Base-by-base conservation (phyloP, 805 yeast species). In the Candida mattraensis region DNA sequence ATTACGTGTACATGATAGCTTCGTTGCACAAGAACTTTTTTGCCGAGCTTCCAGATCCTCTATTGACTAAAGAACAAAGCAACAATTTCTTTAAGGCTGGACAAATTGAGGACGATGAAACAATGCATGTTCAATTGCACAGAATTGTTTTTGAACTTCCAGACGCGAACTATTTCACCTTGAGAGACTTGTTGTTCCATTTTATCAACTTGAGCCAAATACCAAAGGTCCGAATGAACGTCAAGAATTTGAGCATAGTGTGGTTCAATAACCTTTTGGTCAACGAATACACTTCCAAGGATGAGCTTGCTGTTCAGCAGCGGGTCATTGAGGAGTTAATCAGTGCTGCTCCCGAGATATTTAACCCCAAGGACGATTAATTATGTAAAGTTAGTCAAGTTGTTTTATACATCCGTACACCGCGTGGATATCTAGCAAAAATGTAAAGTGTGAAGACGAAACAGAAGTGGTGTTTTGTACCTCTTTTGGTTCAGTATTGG, bases 191-290 rank as follows among this genome's bases (percentile, higher is more conserved):
- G 47, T 66, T 89, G 2, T 87, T 91, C 70, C 99, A 93, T 60
- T 74, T 93, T 43, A 47, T 45, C 26, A 48, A 47, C 11, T 37
- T 60, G 16, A 50, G 50, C 19, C 33, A 48, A 12, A 45, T 56
- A 18, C 79, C 82, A 44, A 75, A 82, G 37, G 80, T 93, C 10
- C 73, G 93, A 56, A 93, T 93, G 99, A 79, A 79, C 30, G 70
- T 80, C 39, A 81, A 82, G 53, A 82, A 84, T 41, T 61, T 93
- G 50, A 86, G 95, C 30, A 86, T 87, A 24, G 88, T 91, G 24
- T 93, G 99, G 99, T 96, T 97, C 0, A 95, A 96, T 13, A 85
- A 86, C 2, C 63, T 93, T 34, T 72, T 93, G 58, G 77, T 80
- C 30, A 84, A 78, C 49, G 77, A 75, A 39, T 74, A 76, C 16